phyloP scores from a whole-genome alignment of 2,329 filamentous ascomycete species.

The Esteya vermicola region DNA sequence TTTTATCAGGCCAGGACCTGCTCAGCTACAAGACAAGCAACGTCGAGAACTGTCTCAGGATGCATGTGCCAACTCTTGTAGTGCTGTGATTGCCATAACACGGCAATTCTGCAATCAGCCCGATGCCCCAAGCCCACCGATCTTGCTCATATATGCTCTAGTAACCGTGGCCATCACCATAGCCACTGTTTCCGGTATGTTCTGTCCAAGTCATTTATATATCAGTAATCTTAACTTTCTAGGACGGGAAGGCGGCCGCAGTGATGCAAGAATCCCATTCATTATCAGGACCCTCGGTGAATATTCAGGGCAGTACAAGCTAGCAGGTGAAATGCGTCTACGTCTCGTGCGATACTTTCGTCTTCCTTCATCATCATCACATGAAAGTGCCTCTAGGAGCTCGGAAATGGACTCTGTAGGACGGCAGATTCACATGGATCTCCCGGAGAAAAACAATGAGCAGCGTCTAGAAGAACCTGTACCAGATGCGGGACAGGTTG shows the following conservation, averaged over 20 bases:
- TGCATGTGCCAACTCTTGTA: not conserved
- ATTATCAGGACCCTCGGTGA: not conserved
- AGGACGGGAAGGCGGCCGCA: not conserved
- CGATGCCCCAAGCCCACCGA: not conserved
- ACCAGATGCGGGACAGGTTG: not conserved
- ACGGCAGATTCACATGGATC: too few relatives aligned
- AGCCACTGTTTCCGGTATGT: not conserved
- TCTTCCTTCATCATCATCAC: not conserved
- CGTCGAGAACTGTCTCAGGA: not conserved
- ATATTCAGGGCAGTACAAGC: not conserved
- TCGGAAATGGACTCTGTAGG: too few relatives aligned
- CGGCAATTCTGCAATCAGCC: not conserved
- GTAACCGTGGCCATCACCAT: not conserved
- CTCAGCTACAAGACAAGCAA: not conserved
- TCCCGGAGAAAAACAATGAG: not conserved
- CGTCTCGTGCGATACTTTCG: not conserved
- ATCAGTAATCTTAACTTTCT: not conserved
- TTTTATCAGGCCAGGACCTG: too few relatives aligned
- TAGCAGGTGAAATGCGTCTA: not conserved
- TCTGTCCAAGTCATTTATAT: too few relatives aligned
- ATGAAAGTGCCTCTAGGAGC: not conserved
- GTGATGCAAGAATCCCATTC: not conserved
- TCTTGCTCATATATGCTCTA: not conserved
- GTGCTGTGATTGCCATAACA: not conserved
- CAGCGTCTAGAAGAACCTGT: too few relatives aligned